A percentile compares a stretch with the other conserved stretches of the same genome.
These are phyloP conservation scores for Pseudopediastrum boryanum DNA, from an alignment of 139 green algal genomes.

Conservation along the genomic window DNA sequence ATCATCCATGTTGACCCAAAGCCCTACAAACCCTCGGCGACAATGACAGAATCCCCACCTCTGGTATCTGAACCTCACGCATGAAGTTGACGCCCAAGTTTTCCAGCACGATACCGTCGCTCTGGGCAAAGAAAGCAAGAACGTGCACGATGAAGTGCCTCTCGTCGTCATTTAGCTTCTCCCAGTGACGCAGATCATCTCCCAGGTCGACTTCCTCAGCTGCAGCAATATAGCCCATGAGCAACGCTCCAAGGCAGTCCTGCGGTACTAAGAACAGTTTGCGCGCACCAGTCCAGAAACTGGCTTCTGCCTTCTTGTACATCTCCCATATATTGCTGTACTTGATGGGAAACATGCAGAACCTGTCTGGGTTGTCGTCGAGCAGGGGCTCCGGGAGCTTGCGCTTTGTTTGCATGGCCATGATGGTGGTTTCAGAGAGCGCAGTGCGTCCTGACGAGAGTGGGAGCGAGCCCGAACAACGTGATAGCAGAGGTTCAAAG, in stretches of 20 bases:
- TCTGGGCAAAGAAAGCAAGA: slow-evolving; percentile 98
- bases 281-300: slow-evolving; percentile 90
- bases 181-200: slow-evolving; percentile 92
- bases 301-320: slow-evolving; percentile 97
- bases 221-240: slow-evolving; percentile 38
- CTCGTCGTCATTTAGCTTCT: slow-evolving; percentile 88
- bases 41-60: slow-evolving; percentile 60
- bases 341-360: slow-evolving; percentile 94
- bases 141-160: slow-evolving; percentile 96
- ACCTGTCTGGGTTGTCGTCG: slow-evolving; percentile 89
- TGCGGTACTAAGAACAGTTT: not conserved
- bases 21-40: no score
- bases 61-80: slow-evolving; percentile 92
- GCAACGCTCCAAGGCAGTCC: no score
- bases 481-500: no score
- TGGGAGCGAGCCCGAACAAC: no score
- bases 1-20: no score
- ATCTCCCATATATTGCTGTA: slow-evolving; percentile 90
- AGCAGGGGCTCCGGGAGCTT: slow-evolving; percentile 75
- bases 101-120: slow-evolving; percentile 97
- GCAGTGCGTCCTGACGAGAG: no score
- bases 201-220: slow-evolving; percentile 97
- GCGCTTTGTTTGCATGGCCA: not conserved
- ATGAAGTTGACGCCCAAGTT: slow-evolving; percentile 96
- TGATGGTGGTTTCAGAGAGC: no score